Conservation (phyloP, 768 basidiomycete species). For the Hemileccinum rubropunctum region DNA sequence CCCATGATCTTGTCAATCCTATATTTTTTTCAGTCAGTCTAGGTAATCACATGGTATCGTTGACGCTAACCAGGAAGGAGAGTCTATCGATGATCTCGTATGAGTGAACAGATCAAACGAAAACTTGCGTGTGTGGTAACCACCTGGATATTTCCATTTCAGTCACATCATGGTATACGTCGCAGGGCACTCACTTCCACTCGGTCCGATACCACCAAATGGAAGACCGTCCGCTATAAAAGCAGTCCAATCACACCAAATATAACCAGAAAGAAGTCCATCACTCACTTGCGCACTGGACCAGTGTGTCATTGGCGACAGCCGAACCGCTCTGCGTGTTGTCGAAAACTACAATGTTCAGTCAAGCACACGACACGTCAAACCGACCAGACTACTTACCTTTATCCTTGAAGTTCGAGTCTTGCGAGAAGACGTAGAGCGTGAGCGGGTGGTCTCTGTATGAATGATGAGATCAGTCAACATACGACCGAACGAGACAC, state of each 20-base stretch:
- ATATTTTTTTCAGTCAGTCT: not conserved
- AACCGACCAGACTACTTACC: slow-evolving; percentile 35
- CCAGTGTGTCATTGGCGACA: slow-evolving; percentile 64
- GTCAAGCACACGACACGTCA: not conserved
- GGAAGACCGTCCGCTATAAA: slow-evolving; percentile 57
- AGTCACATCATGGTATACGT: not conserved
- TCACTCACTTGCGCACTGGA: slow-evolving; percentile 55
- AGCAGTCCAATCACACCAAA: not conserved
- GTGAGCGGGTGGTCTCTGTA: slow-evolving; percentile 69
- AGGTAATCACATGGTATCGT: too few species aligned
- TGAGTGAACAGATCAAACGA: slow-evolving; percentile 81
- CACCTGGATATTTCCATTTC: slow-evolving; percentile 38
- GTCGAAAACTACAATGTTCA: slow-evolving; percentile 48
- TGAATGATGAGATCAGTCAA: not conserved
- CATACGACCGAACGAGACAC: slow-evolving; percentile 10
- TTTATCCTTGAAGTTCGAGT: slow-evolving; percentile 56
- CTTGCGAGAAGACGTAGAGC: slow-evolving; percentile 73
- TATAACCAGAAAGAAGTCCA: not conserved
- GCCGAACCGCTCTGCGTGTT: slow-evolving; percentile 72
- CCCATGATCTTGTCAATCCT: slow-evolving; percentile 28
- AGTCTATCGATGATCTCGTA: slow-evolving; percentile 51
- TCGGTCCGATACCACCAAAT: slow-evolving; percentile 70
- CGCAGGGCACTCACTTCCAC: slow-evolving; percentile 55
- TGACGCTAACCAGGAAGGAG: slow-evolving; percentile 33
- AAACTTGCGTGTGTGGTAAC: slow-evolving; percentile 70